Base-by-base conservation (phyloP, 129 eudicot species). In the Tanacetum coccineum region DNA sequence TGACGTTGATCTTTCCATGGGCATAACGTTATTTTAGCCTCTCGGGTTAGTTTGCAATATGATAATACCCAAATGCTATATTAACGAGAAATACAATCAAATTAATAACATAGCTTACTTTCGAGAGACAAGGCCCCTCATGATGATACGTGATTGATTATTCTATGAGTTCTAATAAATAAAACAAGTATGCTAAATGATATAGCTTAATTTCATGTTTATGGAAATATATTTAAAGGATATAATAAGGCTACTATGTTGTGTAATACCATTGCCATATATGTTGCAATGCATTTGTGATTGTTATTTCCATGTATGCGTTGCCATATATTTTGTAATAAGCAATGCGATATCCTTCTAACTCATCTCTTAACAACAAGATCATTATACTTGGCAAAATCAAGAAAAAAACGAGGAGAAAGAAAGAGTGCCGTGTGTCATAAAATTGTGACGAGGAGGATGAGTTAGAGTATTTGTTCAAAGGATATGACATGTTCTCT, bases 1-100 rank as follows among this genome's bases (percentile, higher is more conserved):
- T 68, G 53, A 44, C 22, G 4, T 55, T 68, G 73, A 39, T 68
- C 53, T 44, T 9, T 30, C 54, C 53, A 39, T 1, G 13, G 19
- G 39, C 17, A 21, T 51, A 60, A 51, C 3, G 53, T 6, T 52
- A n/a, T 26, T 67, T 9, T 3, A 32, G 20, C 20, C 62, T 67
- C 36, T 32, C 18, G 54, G 3, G 22, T 55, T 55, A 57, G 46
- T 32, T 32, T 32, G 40, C 40, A 32, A 32, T 32, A 19, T 36
- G 30, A 48, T 48, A 48, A 15, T 13, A 13, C 52, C 19, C 8
- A 15, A 52, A n/a, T 17, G 20, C 57, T 14, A 17, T 52, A 52
- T 52, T 17, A 3, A n/a, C 20, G 7, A 52, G 32, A 52, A 52
- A 52, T 14, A 52, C 2, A 17, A 52, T 62, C 50, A 40, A 62